Conservation (phyloP, 495 filamentous ascomycete species). For the Cenococcum geophilum region DNA sequence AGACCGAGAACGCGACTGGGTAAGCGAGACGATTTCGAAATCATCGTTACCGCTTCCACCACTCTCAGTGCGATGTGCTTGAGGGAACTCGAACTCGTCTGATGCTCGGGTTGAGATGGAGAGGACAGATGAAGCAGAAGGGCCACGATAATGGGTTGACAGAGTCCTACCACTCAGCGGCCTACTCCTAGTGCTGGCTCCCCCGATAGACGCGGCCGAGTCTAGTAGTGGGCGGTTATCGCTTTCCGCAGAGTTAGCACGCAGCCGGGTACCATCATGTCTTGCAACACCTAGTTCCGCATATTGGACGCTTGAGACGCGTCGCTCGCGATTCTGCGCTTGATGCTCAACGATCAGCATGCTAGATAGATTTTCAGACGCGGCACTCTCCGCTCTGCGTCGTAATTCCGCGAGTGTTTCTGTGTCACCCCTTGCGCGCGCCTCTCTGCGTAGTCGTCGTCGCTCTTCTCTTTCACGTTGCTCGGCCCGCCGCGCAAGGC, state of each 20-base stretch:
- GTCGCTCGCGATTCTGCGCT: constrained; percentile 57
- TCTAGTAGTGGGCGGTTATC: constrained; percentile 68
- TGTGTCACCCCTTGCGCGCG: constrained; percentile 61
- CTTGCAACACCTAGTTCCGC: constrained; percentile 77
- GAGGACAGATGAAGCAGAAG: constrained; percentile 31
- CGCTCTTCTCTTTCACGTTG: constrained; percentile 70
- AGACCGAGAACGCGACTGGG: constrained; percentile 16
- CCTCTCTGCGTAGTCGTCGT: constrained; percentile 57
- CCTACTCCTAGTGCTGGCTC: constrained; percentile 25
- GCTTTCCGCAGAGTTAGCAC: constrained; percentile 72
- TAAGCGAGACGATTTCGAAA: constrained; percentile 27
- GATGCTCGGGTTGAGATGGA: constrained; percentile 23
- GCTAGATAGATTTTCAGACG: constrained; percentile 16
- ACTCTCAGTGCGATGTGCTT: constrained; percentile 24
- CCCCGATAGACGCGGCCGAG: constrained; percentile 57
- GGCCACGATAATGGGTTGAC: constrained; percentile 29
- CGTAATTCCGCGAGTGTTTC: constrained; percentile 50
- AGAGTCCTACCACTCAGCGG: constrained; percentile 27
- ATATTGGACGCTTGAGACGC: constrained; percentile 80
- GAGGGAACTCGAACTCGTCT: constrained; percentile 28
- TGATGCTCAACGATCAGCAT: constrained; percentile 60
- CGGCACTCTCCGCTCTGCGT: constrained; percentile 27
- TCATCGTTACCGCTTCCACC: constrained; percentile 18
- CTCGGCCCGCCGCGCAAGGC: constrained; percentile 68
- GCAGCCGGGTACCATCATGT: constrained; percentile 80